Evolutionary conservation across 768 basidiomycete genomes (phyloP).

Genomic region (Amyloporia xantha): DNA sequence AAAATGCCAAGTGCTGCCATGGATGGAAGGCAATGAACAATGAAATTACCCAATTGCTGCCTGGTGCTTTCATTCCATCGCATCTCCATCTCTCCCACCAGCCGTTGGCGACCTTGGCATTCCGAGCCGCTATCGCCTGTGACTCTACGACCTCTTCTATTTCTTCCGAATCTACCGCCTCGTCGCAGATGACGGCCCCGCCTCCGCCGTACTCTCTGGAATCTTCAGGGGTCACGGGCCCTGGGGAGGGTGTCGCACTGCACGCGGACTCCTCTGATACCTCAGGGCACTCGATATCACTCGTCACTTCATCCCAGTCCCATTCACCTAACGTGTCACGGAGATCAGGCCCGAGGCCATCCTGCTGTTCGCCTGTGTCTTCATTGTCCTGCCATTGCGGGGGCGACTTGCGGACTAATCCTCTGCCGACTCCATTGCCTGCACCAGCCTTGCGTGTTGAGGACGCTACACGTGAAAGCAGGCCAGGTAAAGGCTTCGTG

Average conservation of each 20-base stretch:
- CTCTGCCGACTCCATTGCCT: constrained; percentile 1
- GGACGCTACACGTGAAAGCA: constrained; percentile 10
- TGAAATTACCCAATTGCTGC: neutral
- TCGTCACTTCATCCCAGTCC: constrained; percentile 35
- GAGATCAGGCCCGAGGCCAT: constrained; percentile 35
- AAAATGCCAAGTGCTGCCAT: neutral
- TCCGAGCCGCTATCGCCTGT: constrained; percentile 24
- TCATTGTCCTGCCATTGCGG: constrained; percentile 13
- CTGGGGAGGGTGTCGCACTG: constrained; percentile 26
- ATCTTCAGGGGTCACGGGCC: constrained; percentile 26
- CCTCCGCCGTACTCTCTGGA: constrained; percentile 1
- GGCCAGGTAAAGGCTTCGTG: constrained; percentile 1
- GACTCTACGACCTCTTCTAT: constrained; percentile 15
- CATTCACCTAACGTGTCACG: constrained; percentile 36
- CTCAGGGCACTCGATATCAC: constrained; percentile 39
- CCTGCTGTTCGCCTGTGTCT: neutral
- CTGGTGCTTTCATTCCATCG: constrained; percentile 10
- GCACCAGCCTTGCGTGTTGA: neutral
- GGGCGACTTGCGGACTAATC: constrained; percentile 27
- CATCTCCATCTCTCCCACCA: constrained; percentile 49
- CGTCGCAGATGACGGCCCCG: constrained; percentile 10
- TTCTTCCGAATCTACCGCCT: constrained; percentile 21
- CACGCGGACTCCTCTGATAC: constrained; percentile 22
- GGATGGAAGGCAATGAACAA: neutral
- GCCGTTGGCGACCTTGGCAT: constrained; percentile 33